phyloP scores from a whole-genome alignment of 345 rosid genomes.

The Erodium maritimum region DNA sequence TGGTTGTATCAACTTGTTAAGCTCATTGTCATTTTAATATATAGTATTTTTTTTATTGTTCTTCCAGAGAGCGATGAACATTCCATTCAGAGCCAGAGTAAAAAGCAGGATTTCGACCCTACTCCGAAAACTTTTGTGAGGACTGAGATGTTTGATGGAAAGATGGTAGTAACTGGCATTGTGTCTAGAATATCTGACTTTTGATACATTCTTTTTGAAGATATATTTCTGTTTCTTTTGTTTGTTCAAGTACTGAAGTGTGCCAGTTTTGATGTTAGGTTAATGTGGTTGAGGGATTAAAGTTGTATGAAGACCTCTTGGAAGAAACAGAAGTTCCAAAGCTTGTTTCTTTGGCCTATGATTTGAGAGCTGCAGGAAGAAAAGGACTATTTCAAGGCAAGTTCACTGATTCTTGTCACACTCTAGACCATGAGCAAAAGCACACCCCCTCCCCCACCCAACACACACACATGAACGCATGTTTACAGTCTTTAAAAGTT shows the following conservation, averaged over 20 bases:
- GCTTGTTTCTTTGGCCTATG: slow-evolving; percentile 60
- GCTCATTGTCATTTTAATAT: too few relatives aligned
- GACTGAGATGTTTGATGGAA: slow-evolving; percentile 57
- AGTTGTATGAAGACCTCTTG: slow-evolving; percentile 49
- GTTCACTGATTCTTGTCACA: slow-evolving; percentile 10
- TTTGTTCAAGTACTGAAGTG: slow-evolving; percentile 6
- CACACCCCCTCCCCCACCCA: too few relatives aligned
- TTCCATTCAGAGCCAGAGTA: too few relatives aligned
- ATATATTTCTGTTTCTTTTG: slow-evolving; percentile 3
- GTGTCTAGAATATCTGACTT: slow-evolving; percentile 3
- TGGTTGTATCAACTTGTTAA: too few relatives aligned
- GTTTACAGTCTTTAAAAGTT: too few relatives aligned
- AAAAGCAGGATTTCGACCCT: too few relatives aligned
- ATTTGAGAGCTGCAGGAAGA: slow-evolving; percentile 56
- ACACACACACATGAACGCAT: too few relatives aligned
- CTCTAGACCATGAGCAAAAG: too few relatives aligned
- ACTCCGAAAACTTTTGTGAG: slow-evolving; percentile 8
- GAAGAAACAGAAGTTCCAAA: slow-evolving; percentile 48
- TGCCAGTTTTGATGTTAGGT: slow-evolving; percentile 33
- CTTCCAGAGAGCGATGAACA: too few relatives aligned
- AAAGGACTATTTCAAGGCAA: slow-evolving; percentile 77
- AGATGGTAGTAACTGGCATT: slow-evolving; percentile 20
- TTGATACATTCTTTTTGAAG: not conserved
- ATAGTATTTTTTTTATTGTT: too few relatives aligned
- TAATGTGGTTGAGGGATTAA: slow-evolving; percentile 85